Percentiles rank a stretch among this genome's conserved stretches.
phyloP scores from a whole-genome alignment of 1,284 basidiomycete species.

The Tilletia setariae region DNA sequence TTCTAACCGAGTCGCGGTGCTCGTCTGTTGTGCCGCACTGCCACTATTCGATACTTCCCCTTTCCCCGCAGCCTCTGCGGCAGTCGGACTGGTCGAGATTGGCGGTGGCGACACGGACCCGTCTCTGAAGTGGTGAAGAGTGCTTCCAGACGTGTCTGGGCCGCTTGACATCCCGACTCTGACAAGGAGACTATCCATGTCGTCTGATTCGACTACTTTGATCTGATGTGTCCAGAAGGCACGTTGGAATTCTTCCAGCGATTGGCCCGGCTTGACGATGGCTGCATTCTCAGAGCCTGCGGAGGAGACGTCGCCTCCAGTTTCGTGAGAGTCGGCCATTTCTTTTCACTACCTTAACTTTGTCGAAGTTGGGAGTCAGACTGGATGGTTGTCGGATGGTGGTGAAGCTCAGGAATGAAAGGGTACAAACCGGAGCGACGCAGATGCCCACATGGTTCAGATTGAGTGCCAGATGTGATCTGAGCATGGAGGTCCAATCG shows the following conservation, averaged over 20 bases:
- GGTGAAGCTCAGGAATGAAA: too few species aligned
- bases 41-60: neutral
- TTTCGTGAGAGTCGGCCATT: too few species aligned
- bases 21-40: neutral
- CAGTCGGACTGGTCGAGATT: neutral
- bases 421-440: too few species aligned
- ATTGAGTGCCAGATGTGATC: too few species aligned
- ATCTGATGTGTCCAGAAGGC: conserved; percentile 11
- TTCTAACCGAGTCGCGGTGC: neutral
- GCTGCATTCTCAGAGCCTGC: neutral
- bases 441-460: too few species aligned
- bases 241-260: conserved; percentile 6
- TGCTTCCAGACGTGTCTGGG: neutral
- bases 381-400: too few species aligned
- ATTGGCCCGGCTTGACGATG: neutral
- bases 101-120: neutral
- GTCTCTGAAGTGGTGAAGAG: neutral
- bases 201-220: conserved; percentile 1
- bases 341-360: too few species aligned
- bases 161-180: neutral
- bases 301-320: too few species aligned
- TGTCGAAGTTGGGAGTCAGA: too few species aligned
- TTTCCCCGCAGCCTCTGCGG: neutral
- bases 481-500: too few species aligned
- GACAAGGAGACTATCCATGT: conserved; percentile 11